Base-by-base conservation (phyloP, 2,329 filamentous ascomycete species). In the Pseudocercospora fuligena region DNA sequence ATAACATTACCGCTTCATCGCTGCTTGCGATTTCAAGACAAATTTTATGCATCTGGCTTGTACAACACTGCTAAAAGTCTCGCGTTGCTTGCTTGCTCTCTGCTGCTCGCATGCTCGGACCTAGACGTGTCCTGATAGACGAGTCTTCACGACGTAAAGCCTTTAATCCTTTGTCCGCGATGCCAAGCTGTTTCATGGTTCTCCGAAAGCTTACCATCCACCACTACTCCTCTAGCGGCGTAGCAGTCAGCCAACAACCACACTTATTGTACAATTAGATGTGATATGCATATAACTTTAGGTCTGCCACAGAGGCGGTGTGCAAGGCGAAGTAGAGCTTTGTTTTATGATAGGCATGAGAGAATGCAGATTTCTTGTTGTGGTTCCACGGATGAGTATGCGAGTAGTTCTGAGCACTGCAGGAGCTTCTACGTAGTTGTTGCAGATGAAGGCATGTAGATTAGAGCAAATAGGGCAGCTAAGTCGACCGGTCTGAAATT, bases 231-330 rank as follows among this genome's bases (percentile, higher is more conserved):
- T 19, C 27, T 19, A 56, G 53, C 25, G 53, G 53, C 53, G 29
- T 23, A 33, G 27, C 53, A 29, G 29, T 29, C 53, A 56, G 29
- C 53, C 53, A 56, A 56, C 21, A 51, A 51, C 47, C 47, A 51
- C 53, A 21, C 53, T 33, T 33, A 6, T 25, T 2, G 11, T 21
- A 31, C 53, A 56, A 16, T 16, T 31, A 8, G 27, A 56, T 56
- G 53, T 29, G 27, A 31, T 27, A 23, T 25, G 27, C 53, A 19
- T 27, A 33, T 19, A 12, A 31, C 23, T 56, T 19, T 29, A 33
- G 27, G 27, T 33, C 21, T 56, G 53, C 53, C 53, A 56, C 47
- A 23, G 47, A 51, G 47, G 47, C 47, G 47, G 47, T 51, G 47
- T 51, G 47, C 19, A 51, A 23, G 19, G 47, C 23, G 23, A 43